phyloP scores from a whole-genome alignment of 1,139 yeast genomes.

The Kurtzmaniella natalensis region DNA sequence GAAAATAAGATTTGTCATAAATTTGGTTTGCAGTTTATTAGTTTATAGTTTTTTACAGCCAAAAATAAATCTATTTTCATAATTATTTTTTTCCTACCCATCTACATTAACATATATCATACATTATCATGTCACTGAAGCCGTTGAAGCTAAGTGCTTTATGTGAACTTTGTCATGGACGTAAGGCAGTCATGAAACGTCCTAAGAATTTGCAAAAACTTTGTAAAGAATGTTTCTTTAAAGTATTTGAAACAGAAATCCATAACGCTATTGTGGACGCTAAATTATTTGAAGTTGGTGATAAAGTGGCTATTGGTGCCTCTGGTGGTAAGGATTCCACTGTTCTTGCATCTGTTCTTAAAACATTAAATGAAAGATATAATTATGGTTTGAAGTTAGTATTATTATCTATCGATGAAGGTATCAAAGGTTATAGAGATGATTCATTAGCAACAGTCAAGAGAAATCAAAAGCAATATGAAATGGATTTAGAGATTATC shows the following conservation, averaged over 20 bases:
- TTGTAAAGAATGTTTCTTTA: conserved; percentile 88
- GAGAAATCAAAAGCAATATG: conserved; percentile 83
- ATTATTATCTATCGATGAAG: conserved; percentile 88
- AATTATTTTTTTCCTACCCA: no score
- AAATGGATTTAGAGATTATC: conserved; percentile 83
- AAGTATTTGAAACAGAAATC: conserved; percentile 91
- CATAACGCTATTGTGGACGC: conserved; percentile 81
- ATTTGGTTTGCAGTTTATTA: no score
- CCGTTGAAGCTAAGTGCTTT: conserved; percentile 40
- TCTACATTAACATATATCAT: no score
- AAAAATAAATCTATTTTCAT: no score
- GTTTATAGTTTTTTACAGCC: conserved; percentile 2
- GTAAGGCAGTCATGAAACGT: conserved; percentile 83
- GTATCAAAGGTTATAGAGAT: conserved; percentile 94
- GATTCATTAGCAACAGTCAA: conserved; percentile 96
- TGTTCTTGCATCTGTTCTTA: conserved; percentile 84
- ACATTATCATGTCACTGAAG: conserved; percentile 12
- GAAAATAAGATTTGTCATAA: no score
- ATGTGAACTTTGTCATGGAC: conserved; percentile 83
- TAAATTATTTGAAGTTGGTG: conserved; percentile 72
- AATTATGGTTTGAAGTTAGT: conserved; percentile 82
- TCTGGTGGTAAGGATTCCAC: conserved; percentile 99
- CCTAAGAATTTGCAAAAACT: conserved; percentile 89
- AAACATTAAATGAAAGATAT: conserved; percentile 82
- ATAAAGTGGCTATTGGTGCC: conserved; percentile 92